Evolutionary conservation across 2,329 filamentous ascomycete genomes (phyloP).

Genomic region (Aspergillus eucalypticola): DNA sequence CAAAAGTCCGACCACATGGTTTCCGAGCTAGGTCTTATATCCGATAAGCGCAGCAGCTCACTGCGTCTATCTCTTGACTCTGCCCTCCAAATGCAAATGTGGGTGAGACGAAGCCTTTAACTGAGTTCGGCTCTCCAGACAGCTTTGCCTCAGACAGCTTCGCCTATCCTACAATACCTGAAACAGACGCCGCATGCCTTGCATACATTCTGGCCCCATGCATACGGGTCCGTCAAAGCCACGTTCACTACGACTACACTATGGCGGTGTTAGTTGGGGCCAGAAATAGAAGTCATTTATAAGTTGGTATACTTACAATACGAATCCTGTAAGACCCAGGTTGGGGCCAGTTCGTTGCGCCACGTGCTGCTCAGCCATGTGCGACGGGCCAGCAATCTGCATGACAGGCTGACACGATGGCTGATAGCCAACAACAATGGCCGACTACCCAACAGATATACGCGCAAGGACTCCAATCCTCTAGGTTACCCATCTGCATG

Average conservation of each 20-base stretch:
- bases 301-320: not conserved
- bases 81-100: not conserved
- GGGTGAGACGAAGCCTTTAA: not conserved
- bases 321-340: not conserved
- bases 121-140: not conserved
- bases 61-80: not conserved
- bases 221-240: not conserved
- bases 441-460: not conserved
- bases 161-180: not conserved
- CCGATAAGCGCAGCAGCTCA: not conserved
- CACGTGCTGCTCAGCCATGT: not conserved
- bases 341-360: not conserved
- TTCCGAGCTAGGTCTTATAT: not conserved
- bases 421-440: not conserved
- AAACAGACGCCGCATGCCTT: not conserved
- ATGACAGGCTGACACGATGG: not conserved
- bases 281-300: not conserved
- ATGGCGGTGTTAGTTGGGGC: not conserved
- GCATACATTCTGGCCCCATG: not conserved
- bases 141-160: not conserved
- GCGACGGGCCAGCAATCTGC: not conserved
- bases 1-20: not conserved
- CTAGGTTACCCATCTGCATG: not conserved
- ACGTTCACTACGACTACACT: not conserved
- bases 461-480: not conserved